Evolutionary conservation across 805 yeast species (phyloP).

Genomic region (Monosporozyma aerobia): DNA sequence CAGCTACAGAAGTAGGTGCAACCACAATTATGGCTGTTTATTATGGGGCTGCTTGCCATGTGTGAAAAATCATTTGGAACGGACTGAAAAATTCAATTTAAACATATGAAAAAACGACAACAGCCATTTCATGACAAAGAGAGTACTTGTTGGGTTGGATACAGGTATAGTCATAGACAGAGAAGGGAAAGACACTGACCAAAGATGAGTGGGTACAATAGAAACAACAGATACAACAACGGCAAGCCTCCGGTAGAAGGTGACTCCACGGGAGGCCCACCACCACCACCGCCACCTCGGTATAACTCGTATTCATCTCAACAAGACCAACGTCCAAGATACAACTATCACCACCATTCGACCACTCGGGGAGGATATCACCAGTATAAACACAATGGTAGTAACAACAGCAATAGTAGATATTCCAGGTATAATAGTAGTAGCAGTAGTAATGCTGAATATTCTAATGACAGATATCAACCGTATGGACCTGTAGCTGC

Average conservation of each 20-base stretch:
- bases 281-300: not conserved
- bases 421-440: not conserved
- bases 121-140: too few species aligned
- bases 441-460: not conserved
- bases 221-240: not conserved
- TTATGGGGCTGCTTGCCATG: too few species aligned
- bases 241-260: not conserved
- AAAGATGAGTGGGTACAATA: conserved; percentile 1
- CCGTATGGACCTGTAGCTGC: not conserved
- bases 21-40: too few species aligned
- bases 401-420: not conserved
- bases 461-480: not conserved
- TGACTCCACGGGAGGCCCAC: not conserved
- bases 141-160: too few species aligned
- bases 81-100: too few species aligned
- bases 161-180: too few species aligned
- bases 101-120: too few species aligned
- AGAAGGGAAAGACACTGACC: too few species aligned
- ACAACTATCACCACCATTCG: not conserved
- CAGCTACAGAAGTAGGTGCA: too few species aligned
- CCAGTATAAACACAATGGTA: not conserved
- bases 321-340: not conserved
- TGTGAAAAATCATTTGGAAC: too few species aligned
- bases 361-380: not conserved
- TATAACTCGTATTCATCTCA: not conserved